These are phyloP conservation scores for Zymoseptoria pseudotritici DNA, from an alignment of 2,329 filamentous ascomycete species.

Conservation along the genomic window DNA sequence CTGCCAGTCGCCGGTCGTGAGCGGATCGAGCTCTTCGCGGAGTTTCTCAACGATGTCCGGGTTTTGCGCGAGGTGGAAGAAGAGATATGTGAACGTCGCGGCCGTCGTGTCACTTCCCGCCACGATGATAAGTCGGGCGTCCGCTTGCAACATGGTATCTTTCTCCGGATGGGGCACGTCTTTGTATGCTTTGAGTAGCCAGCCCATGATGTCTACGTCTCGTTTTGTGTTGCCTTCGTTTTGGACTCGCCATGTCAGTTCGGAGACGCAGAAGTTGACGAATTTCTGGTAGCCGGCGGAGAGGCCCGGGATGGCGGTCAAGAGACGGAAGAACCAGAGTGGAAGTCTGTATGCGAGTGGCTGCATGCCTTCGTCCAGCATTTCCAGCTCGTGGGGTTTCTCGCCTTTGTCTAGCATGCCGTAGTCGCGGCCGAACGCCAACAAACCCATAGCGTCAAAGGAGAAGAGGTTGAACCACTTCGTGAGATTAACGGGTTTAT, in stretches of 20 bases:
- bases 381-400: conserved; percentile 30
- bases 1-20: conserved; percentile 20
- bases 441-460: conserved; percentile 41
- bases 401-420: conserved; percentile 33
- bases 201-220: conserved; percentile 26
- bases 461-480: conserved; percentile 38
- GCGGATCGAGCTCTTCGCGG: conserved; percentile 28
- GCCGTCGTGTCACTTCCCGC: conserved; percentile 40
- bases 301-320: conserved; percentile 30
- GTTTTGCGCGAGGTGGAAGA: conserved; percentile 34
- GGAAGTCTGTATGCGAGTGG: conserved; percentile 25
- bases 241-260: conserved; percentile 30
- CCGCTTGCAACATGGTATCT: conserved; percentile 26
- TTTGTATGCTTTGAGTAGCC: conserved; percentile 27
- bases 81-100: conserved; percentile 34
- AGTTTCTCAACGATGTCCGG: conserved; percentile 26
- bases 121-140: conserved; percentile 31
- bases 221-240: conserved; percentile 18
- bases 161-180: conserved; percentile 21
- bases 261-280: conserved; percentile 31
- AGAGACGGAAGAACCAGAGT: conserved; percentile 31
- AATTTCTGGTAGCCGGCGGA: conserved; percentile 31
- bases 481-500: conserved; percentile 31
- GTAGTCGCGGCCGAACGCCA: conserved; percentile 39
- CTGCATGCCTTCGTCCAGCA: conserved; percentile 32